Evolutionary conservation across 345 rosid species (phyloP).

Genomic region (Hibiscus tridactylites): DNA sequence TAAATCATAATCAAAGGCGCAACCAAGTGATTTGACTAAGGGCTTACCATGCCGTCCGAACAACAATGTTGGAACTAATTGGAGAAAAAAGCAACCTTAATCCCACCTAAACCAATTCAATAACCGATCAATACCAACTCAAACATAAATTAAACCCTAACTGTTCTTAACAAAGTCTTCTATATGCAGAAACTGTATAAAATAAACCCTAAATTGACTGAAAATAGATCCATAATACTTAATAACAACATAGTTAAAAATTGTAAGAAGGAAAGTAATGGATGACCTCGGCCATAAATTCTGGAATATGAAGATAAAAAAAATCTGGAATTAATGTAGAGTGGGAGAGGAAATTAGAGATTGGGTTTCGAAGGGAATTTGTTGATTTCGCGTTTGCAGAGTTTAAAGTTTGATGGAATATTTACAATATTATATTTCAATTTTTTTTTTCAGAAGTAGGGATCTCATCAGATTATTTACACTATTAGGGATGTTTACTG

Average conservation of each 20-base stretch:
- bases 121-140: background rate
- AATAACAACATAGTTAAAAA: background rate
- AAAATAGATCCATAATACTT: background rate
- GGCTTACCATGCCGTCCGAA: conserved; percentile 80
- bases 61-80: conserved; percentile 52
- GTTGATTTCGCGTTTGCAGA: background rate
- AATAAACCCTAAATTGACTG: background rate
- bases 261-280: background rate
- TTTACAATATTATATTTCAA: too few relatives aligned
- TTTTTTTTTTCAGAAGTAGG: too few relatives aligned
- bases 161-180: background rate
- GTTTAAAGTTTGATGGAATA: too few relatives aligned
- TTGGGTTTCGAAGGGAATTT: background rate
- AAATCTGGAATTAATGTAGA: background rate
- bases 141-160: background rate
- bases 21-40: background rate
- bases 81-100: conserved; percentile 64
- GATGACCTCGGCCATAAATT: conserved; percentile 23
- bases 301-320: background rate
- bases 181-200: background rate
- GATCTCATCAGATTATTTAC: too few relatives aligned
- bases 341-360: background rate
- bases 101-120: conserved; percentile 49
- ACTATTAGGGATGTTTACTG: too few relatives aligned
- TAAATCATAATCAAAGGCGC: conserved; percentile 7